A percentile compares a stretch with the other conserved stretches of the same genome.
phyloP scores from a whole-genome alignment of 139 green algal genomes.

The Chlamydomonas sp. region DNA sequence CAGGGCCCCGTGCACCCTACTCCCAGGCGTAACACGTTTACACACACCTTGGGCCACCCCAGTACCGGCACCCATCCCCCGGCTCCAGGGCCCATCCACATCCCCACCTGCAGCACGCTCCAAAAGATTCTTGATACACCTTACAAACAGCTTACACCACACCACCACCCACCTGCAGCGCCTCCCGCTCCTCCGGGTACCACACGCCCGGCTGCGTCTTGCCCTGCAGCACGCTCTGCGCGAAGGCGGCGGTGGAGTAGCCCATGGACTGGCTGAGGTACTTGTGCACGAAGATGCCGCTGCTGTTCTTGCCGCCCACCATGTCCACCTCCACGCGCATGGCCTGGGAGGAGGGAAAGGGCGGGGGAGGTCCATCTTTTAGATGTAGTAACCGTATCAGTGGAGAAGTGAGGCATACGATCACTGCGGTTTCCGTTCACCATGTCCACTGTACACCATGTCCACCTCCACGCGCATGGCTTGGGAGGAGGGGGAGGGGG shows the following conservation, averaged over 20 bases:
- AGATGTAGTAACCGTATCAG: too few relatives aligned
- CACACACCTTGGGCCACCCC: too few relatives aligned
- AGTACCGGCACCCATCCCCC: neutral
- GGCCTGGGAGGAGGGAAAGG: conserved; percentile 38
- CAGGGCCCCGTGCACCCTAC: too few relatives aligned
- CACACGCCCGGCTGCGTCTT: conserved; percentile 91
- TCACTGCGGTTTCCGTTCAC: neutral
- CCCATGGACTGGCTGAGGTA: conserved; percentile 78
- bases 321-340: conserved; percentile 94
- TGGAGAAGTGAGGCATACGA: too few relatives aligned
- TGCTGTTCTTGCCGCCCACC: conserved; percentile 75
- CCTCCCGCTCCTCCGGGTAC: conserved; percentile 92
- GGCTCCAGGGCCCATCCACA: neutral
- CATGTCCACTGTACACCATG: conserved; percentile 52
- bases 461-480: conserved; percentile 92
- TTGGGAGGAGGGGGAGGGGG: neutral
- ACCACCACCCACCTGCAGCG: conserved; percentile 53
- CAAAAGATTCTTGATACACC: neutral
- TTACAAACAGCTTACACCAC: neutral
- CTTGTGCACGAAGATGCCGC: conserved; percentile 88
- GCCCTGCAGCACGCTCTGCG: conserved; percentile 78
- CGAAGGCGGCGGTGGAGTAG: conserved; percentile 68
- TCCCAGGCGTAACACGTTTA: too few relatives aligned
- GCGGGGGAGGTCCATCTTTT: too few relatives aligned
- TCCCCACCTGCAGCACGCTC: neutral